Evolutionary conservation across 495 filamentous ascomycete genomes (phyloP).

Genomic region (Astrothelium subdiscretum): DNA sequence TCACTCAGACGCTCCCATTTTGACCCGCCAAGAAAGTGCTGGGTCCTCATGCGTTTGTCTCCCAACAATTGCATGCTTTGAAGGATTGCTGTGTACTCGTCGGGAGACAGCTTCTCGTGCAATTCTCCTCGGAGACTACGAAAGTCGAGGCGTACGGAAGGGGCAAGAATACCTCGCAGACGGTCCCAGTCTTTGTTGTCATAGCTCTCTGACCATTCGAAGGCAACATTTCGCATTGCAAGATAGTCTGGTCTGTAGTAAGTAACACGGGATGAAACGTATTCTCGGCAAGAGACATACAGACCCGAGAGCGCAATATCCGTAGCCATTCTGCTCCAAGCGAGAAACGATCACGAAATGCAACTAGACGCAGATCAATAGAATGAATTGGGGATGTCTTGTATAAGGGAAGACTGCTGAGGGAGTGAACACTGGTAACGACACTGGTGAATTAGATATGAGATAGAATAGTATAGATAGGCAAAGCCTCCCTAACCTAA

Average conservation of each 20-base stretch:
- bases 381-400: too few species aligned
- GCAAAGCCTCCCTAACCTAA: too few species aligned
- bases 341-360: too few species aligned
- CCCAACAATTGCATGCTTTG: neutral
- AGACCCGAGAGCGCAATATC: neutral
- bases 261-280: neutral
- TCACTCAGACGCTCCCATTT: neutral
- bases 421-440: too few species aligned
- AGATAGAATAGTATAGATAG: too few species aligned
- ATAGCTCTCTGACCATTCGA: neutral
- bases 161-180: neutral
- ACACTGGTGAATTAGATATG: too few species aligned
- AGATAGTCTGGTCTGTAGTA: neutral
- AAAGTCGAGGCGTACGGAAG: neutral
- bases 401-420: too few species aligned
- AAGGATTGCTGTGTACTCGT: neutral
- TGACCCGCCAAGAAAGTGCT: neutral
- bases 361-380: too few species aligned
- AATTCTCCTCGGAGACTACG: neutral
- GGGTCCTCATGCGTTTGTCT: neutral
- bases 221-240: neutral
- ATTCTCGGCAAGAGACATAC: neutral
- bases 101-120: neutral
- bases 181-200: neutral
- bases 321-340: neutral